These are phyloP conservation scores for Cladosporium colombiae DNA, from an alignment of 2,329 filamentous ascomycete species.

Conservation along the genomic window DNA sequence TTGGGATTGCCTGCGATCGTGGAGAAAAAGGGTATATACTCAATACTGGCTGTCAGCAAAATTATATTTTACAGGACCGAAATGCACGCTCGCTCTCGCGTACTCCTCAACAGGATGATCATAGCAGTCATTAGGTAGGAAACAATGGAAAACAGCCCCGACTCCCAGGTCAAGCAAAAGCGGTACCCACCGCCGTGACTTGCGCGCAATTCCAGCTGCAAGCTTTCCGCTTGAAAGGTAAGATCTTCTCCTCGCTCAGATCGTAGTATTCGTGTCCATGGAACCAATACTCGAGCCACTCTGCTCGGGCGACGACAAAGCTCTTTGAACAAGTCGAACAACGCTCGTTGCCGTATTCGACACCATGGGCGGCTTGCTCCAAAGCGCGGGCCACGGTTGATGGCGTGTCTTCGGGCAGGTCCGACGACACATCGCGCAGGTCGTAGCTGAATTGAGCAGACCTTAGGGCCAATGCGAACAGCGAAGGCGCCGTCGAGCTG, in stretches of 20 bases:
- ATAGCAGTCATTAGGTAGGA: slow-evolving; percentile 5
- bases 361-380: slow-evolving; percentile 23
- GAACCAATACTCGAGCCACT: slow-evolving; percentile 42
- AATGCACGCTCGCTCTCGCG: neutral
- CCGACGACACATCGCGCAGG: slow-evolving; percentile 29
- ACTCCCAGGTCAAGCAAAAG: neutral
- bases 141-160: neutral
- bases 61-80: neutral
- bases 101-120: neutral
- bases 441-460: slow-evolving; percentile 29
- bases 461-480: slow-evolving; percentile 40
- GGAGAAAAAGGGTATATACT: neutral
- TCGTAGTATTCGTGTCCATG: slow-evolving; percentile 27
- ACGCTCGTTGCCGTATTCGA: slow-evolving; percentile 30
- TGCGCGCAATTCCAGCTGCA: slow-evolving; percentile 38
- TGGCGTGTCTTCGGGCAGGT: slow-evolving; percentile 26
- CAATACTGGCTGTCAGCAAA: neutral
- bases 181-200: slow-evolving; percentile 10
- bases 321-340: slow-evolving; percentile 37
- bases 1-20: neutral
- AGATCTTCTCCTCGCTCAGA: slow-evolving; percentile 31
- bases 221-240: slow-evolving; percentile 37
- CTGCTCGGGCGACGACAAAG: slow-evolving; percentile 36
- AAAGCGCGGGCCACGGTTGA: slow-evolving; percentile 27
- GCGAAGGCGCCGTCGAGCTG: slow-evolving; percentile 33